Conservation (phyloP, 2,329 filamentous ascomycete genomes). For the Pseudovirgaria hyperparasitica region DNA sequence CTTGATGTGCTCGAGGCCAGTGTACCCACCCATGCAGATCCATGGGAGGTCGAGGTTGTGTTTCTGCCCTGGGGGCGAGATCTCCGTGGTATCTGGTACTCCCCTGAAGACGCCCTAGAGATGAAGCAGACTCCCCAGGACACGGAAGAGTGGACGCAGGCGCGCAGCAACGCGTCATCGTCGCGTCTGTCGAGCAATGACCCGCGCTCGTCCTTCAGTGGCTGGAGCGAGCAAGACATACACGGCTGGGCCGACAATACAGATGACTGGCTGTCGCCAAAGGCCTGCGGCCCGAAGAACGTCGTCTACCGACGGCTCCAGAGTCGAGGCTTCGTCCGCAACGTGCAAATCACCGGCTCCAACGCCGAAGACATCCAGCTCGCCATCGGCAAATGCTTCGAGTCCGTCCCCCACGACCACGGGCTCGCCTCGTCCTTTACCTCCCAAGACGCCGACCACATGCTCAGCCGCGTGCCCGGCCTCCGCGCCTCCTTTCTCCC, state of each 20-base stretch:
- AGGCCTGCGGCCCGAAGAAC: constrained; percentile 52
- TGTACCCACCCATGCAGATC: constrained; percentile 47
- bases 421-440: constrained; percentile 12
- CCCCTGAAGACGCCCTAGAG: constrained; percentile 27
- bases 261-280: constrained; percentile 52
- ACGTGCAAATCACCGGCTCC: constrained; percentile 46
- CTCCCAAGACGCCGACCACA: constrained; percentile 5
- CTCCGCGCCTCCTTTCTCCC: constrained; percentile 61
- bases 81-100: constrained; percentile 42
- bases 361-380: constrained; percentile 57
- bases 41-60: constrained; percentile 67
- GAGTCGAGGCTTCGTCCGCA: constrained; percentile 59
- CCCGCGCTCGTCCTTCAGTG: constrained; percentile 13
- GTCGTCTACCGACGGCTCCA: constrained; percentile 57
- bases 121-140: constrained; percentile 24
- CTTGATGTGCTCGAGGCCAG: constrained; percentile 44
- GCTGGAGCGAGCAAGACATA: constrained; percentile 36
- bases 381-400: constrained; percentile 51
- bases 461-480: constrained; percentile 33
- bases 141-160: constrained; percentile 36
- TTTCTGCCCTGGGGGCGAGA: constrained; percentile 55
- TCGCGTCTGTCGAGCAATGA: constrained; percentile 12
- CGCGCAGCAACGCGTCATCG: constrained; percentile 12
- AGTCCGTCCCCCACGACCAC: constrained; percentile 29
- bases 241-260: constrained; percentile 33